Percentiles rank a stretch among this genome's conserved stretches.
phyloP scores from a whole-genome alignment of 2,329 filamentous ascomycete genomes.

The Nemania sp. region DNA sequence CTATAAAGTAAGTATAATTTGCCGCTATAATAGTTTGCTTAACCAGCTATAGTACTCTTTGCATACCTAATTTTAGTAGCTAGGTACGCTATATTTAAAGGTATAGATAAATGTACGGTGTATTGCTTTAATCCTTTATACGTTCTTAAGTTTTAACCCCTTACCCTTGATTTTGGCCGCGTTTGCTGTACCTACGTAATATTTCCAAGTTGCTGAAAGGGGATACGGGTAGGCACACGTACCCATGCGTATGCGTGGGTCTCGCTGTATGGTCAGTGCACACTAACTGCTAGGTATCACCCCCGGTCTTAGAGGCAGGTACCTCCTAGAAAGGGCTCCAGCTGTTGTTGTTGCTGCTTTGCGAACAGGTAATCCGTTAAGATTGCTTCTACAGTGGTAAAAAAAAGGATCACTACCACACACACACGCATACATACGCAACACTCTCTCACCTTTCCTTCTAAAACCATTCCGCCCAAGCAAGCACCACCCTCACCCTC shows the following conservation, averaged over 20 bases:
- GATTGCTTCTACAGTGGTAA: slow-evolving; percentile 41
- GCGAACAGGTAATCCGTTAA: slow-evolving; percentile 50
- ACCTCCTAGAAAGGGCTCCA: background rate
- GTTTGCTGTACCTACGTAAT: too few species aligned
- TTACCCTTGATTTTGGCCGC: too few species aligned
- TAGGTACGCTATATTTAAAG: too few species aligned
- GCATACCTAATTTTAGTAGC: too few species aligned
- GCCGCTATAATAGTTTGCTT: too few species aligned
- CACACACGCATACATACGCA: slow-evolving; percentile 34
- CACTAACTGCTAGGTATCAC: background rate
- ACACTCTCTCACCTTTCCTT: slow-evolving; percentile 28
- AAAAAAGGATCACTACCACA: slow-evolving; percentile 43
- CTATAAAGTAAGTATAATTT: too few species aligned
- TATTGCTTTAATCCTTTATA: too few species aligned
- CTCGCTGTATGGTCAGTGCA: slow-evolving; percentile 23
- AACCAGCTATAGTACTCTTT: too few species aligned
- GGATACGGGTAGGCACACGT: background rate
- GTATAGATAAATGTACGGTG: too few species aligned
- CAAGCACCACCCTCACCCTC: slow-evolving; percentile 31
- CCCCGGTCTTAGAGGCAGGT: background rate
- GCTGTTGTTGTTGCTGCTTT: slow-evolving; percentile 41
- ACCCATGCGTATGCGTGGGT: background rate
- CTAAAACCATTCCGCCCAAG: slow-evolving; percentile 37
- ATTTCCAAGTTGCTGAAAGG: slow-evolving; percentile 1
- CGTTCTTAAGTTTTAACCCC: too few species aligned